Conservation (phyloP, 176 grass and related monocot genomes). For the Urochloa ruziziensis region DNA sequence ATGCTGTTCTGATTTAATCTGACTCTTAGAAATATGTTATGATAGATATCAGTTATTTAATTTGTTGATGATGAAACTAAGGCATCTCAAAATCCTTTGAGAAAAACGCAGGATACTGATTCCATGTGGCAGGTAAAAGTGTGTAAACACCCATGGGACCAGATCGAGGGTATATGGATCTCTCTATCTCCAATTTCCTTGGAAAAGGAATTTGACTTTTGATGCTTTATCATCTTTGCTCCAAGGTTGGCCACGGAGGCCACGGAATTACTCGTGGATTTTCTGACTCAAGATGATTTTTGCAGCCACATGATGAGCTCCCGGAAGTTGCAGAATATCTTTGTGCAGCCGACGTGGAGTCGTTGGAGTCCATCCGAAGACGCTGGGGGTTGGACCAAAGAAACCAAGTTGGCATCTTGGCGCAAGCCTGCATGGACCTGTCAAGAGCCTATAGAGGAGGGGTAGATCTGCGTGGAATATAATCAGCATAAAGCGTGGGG, state of each 20-base stretch:
- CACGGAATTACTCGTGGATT: constrained; percentile 16
- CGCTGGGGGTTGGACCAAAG: constrained; percentile 21
- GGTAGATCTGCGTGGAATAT: constrained; percentile 38
- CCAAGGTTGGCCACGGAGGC: constrained; percentile 16
- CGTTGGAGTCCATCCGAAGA: constrained; percentile 2
- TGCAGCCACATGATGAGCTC: not conserved
- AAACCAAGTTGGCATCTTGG: constrained; percentile 30
- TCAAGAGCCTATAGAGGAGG: not conserved
- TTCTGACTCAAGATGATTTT: not conserved
- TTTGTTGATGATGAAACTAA: not conserved
- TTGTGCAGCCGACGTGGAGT: constrained; percentile 28
- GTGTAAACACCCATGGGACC: not conserved
- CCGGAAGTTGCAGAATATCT: not conserved
- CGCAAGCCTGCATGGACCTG: not conserved
- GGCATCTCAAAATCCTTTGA: not conserved
- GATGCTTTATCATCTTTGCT: constrained; percentile 20
- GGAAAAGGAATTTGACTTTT: constrained; percentile 46
- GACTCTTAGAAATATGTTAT: not conserved
- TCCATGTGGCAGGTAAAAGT: not conserved
- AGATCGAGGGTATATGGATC: constrained; percentile 16
- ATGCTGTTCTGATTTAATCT: not conserved
- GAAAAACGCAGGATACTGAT: not conserved
- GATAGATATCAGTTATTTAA: not conserved
- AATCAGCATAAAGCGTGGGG: constrained; percentile 34
- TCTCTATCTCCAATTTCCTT: constrained; percentile 23